These are phyloP conservation scores for Carpinus fangiana DNA, from an alignment of 306 rosid genomes.

Conservation along the genomic window DNA sequence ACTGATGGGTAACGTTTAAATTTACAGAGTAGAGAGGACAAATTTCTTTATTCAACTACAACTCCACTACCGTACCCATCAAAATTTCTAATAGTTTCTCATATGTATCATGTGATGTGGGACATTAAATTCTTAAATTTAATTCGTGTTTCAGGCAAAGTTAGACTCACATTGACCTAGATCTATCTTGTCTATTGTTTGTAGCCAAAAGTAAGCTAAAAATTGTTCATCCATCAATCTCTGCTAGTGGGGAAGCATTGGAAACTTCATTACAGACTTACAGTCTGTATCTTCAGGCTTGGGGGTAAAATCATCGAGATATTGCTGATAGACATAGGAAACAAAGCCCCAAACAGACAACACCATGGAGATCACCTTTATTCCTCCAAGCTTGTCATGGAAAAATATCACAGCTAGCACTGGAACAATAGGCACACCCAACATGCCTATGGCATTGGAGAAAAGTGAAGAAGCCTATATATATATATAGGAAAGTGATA, in stretches of 20 bases:
- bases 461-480: constrained; percentile 57
- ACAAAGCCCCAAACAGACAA: constrained; percentile 52
- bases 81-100: neutral
- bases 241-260: no score
- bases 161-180: no score
- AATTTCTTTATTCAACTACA: constrained; percentile 31
- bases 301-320: constrained; percentile 24
- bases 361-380: constrained; percentile 42
- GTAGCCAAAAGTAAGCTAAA: no score
- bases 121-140: neutral
- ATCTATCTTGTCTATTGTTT: no score
- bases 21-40: no score
- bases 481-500: no score
- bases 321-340: constrained; percentile 49
- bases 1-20: no score
- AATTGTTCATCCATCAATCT: no score
- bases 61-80: constrained; percentile 50
- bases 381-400: constrained; percentile 46
- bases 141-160: no score
- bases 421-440: constrained; percentile 48
- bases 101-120: neutral
- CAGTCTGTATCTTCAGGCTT: neutral
- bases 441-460: constrained; percentile 41
- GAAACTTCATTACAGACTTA: constrained; percentile 7
- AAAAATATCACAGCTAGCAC: constrained; percentile 44